phyloP scores from a whole-genome alignment of 1,284 basidiomycete genomes.

The Moniliophthora roreri region DNA sequence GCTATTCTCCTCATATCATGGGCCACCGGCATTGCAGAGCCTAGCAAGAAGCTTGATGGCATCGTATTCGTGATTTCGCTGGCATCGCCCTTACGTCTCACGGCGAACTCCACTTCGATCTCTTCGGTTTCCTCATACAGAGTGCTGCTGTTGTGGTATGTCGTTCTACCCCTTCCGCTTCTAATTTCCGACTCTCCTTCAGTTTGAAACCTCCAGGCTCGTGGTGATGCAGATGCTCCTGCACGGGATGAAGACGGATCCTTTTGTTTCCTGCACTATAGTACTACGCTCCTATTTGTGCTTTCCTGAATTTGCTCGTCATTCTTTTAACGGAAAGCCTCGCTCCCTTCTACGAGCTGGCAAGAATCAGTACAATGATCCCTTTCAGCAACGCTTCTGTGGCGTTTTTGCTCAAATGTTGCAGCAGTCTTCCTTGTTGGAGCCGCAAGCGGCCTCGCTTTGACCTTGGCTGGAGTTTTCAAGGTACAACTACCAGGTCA shows the following conservation, averaged over 20 bases:
- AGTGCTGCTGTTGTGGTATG: constrained; percentile 76
- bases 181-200: constrained; percentile 2
- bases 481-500: constrained; percentile 54
- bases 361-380: constrained; percentile 73
- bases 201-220: constrained; percentile 88
- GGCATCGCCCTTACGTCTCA: constrained; percentile 89
- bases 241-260: constrained; percentile 97
- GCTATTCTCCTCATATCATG: constrained; percentile 96
- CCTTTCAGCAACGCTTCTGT: constrained; percentile 84
- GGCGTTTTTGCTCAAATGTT: constrained; percentile 90
- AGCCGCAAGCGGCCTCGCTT: constrained; percentile 82
- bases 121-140: constrained; percentile 86
- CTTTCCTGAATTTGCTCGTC: constrained; percentile 81
- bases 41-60: constrained; percentile 74
- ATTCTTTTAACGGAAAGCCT: constrained; percentile 91
- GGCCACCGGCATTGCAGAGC: constrained; percentile 86
- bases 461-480: constrained; percentile 96
- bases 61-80: constrained; percentile 91
- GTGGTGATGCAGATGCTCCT: constrained; percentile 97
- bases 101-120: constrained; percentile 85
- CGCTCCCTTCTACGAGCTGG: constrained; percentile 79
- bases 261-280: constrained; percentile 92
- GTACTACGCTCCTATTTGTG: constrained; percentile 95
- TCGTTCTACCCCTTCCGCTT: constrained; percentile 17
- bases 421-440: constrained; percentile 95